Evolutionary conservation across 768 basidiomycete species (phyloP).

Genomic region (Calocybe gangraenosa): DNA sequence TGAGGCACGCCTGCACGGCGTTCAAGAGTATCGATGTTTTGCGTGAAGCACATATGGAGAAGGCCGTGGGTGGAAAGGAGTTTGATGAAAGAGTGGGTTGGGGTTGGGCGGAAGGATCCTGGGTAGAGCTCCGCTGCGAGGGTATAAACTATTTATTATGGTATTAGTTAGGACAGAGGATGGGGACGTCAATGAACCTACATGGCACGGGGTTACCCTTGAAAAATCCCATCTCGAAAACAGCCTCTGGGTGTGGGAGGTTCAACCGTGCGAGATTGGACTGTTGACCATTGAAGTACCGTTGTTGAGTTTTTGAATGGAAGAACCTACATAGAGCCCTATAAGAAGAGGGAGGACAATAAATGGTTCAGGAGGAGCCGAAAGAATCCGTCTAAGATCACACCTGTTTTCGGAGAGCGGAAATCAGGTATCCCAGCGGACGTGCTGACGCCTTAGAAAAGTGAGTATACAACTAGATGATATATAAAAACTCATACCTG

Average conservation of each 20-base stretch:
- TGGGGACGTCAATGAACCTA: constrained; percentile 28
- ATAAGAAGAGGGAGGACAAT: too few relatives aligned
- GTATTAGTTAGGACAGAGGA: background rate
- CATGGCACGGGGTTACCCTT: constrained; percentile 75
- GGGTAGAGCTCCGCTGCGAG: constrained; percentile 94
- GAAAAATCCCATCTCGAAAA: constrained; percentile 91
- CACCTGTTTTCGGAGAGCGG: constrained; percentile 79
- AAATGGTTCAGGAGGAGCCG: too few relatives aligned
- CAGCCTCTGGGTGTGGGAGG: constrained; percentile 91
- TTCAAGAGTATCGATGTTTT: constrained; percentile 93
- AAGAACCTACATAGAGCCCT: constrained; percentile 52
- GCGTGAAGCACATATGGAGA: constrained; percentile 80
- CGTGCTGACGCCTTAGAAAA: constrained; percentile 60
- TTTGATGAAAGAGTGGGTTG: constrained; percentile 86
- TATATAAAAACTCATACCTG: constrained; percentile 40
- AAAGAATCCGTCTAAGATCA: too few relatives aligned
- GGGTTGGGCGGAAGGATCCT: constrained; percentile 82
- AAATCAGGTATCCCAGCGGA: constrained; percentile 89
- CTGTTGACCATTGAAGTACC: too few relatives aligned
- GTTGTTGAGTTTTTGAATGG: too few relatives aligned
- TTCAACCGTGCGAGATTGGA: constrained; percentile 73
- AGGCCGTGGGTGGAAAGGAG: constrained; percentile 67
- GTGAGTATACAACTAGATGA: background rate
- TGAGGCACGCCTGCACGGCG: constrained; percentile 79
- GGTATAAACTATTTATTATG: constrained; percentile 60